Evolutionary conservation across 768 basidiomycete species (phyloP).

Genomic region (Galerina marginata): DNA sequence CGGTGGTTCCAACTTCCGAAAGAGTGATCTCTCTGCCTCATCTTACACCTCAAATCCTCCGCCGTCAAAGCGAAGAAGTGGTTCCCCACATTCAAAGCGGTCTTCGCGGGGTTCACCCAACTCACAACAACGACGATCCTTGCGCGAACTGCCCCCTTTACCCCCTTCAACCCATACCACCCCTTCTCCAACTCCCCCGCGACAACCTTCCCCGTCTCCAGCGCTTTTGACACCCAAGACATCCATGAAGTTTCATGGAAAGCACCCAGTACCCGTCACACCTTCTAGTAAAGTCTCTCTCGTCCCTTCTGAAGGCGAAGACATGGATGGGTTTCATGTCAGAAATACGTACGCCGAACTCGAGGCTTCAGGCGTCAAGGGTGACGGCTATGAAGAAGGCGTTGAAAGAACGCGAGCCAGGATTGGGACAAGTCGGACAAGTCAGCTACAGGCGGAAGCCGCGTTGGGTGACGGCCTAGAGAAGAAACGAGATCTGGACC

Average conservation of each 20-base stretch:
- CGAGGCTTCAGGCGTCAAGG: conserved; percentile 89
- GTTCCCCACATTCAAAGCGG: conserved; percentile 34
- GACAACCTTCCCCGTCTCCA: conserved; percentile 30
- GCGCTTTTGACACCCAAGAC: conserved; percentile 30
- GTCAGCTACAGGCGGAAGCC: conserved; percentile 59
- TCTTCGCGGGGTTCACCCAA: conserved; percentile 37
- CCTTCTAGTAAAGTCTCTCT: conserved; percentile 51
- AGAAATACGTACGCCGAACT: conserved; percentile 88
- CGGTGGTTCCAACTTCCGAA: conserved; percentile 34
- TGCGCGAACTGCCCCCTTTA: conserved; percentile 39
- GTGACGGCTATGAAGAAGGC: conserved; percentile 94
- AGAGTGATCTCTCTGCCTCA: conserved; percentile 37
- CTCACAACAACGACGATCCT: conserved; percentile 27
- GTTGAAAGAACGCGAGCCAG: conserved; percentile 87
- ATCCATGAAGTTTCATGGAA: conserved; percentile 27
- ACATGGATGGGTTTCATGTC: conserved; percentile 82
- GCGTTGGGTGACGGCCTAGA: conserved; percentile 62
- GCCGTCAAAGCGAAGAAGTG: conserved; percentile 30
- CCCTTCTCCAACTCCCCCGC: conserved; percentile 33
- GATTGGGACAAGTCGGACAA: conserved; percentile 32
- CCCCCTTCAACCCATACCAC: conserved; percentile 38
- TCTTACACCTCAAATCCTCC: conserved; percentile 34
- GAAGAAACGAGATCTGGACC: conserved; percentile 68
- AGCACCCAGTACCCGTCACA: conserved; percentile 22
- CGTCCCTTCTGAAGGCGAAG: conserved; percentile 79